phyloP scores from a whole-genome alignment of 495 filamentous ascomycete species.

The Margaritispora aquatica region DNA sequence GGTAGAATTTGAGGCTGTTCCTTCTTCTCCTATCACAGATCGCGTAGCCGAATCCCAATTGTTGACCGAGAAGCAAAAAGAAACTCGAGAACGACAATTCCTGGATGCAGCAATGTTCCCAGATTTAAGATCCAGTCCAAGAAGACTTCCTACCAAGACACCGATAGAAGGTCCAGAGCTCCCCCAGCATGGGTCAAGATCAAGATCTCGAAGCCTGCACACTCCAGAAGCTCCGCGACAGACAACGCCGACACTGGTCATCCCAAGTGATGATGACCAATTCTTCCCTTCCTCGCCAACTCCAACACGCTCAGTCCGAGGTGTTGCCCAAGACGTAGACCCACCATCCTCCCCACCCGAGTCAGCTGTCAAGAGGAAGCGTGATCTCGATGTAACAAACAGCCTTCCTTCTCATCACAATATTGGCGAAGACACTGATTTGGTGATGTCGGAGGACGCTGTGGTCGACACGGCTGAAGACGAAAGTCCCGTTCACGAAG shows the following conservation, averaged over 20 bases:
- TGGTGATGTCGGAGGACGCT: background rate
- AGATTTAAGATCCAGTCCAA: conserved; percentile 30
- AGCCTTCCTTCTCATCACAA: conserved; percentile 15
- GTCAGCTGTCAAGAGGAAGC: conserved; percentile 8
- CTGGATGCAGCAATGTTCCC: conserved; percentile 62
- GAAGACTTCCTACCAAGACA: conserved; percentile 3
- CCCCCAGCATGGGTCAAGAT: conserved; percentile 14
- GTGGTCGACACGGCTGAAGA: background rate
- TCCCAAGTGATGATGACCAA: conserved; percentile 43
- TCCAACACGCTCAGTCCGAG: conserved; percentile 37
- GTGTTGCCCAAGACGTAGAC: conserved; percentile 37
- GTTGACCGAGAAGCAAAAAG: conserved; percentile 68
- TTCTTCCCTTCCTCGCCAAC: conserved; percentile 81
- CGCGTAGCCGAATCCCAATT: conserved; percentile 51
- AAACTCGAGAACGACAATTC: conserved; percentile 59
- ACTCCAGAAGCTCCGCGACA: conserved; percentile 27
- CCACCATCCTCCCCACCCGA: conserved; percentile 50
- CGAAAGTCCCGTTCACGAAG: background rate
- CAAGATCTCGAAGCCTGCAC: conserved; percentile 2
- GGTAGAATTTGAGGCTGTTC: conserved; percentile 64
- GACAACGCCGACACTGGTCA: conserved; percentile 42
- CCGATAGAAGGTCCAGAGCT: conserved; percentile 13
- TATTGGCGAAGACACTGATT: background rate
- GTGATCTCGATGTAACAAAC: background rate
- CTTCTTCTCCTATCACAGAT: conserved; percentile 42